Evolutionary conservation across 306 rosid genomes (phyloP), one percentile per base, ranked within the genome.

Genomic region (Rosa chinensis): DNA sequence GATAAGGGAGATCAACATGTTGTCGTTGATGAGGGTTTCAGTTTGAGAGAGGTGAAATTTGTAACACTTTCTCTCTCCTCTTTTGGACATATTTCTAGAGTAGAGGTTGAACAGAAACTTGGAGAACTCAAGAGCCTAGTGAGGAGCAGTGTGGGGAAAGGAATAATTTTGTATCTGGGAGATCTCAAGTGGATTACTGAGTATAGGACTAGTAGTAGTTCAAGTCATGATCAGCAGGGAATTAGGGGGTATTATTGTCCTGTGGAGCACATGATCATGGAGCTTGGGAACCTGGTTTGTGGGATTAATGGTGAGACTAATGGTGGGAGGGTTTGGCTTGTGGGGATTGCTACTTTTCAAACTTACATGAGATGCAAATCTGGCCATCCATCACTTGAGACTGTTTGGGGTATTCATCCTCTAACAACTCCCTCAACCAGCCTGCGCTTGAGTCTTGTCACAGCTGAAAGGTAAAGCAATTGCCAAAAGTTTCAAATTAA

Each of bases 371-470:
- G 85, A 84, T 90, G 98, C 76, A 90, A 93, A 87, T 88, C 85
- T 73, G 94, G 91, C 40, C 77, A 87, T 10, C 97, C 94, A 66
- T 90, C 98, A 8, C 79, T 91, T 67, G 96, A 91, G 72, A 72
- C 84, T 81, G 66, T 90, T 85, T 96, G 93, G 97, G 89, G 88
- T 72, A 89, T 96, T 90, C 96, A 93, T 80, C 96, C 99, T 81
- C 85, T 93, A 73, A 91, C 98, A 55, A 83, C 91, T 28, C 96
- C 99, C 18, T 78, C 89, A 0, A 89, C 88, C 81, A 93, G 89
- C 85, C 86, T 96, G 86, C 69, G 88, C 42, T 80, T 96, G 85
- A 96, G 96, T 75, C 98, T 91, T 83, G 83, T 89, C 87, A 84
- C 89, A 79, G 50, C 90, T 78, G 78, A 91, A 80, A 93, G 98